Evolutionary conservation across 2,329 filamentous ascomycete genomes (phyloP).

Genomic region (Fusarium xylarioides): DNA sequence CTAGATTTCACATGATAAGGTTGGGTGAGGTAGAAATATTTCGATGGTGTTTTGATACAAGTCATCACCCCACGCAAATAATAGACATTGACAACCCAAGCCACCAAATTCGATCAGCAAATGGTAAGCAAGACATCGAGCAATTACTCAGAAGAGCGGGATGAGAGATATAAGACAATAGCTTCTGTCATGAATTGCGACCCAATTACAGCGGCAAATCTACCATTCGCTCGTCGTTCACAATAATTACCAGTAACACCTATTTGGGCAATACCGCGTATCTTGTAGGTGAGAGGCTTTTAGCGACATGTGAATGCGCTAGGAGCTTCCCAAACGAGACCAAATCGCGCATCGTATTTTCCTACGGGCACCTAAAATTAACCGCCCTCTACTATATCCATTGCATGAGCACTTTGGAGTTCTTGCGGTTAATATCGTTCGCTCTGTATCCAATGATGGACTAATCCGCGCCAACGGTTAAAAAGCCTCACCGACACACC

Average conservation of each 20-base stretch:
- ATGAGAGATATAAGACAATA: constrained; percentile 21
- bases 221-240: constrained; percentile 9
- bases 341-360: constrained; percentile 11
- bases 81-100: not conserved
- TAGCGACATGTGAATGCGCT: constrained; percentile 21
- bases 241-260: not conserved
- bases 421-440: not conserved
- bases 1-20: constrained; percentile 7
- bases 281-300: not conserved
- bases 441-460: not conserved
- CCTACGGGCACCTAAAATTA: not conserved
- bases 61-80: not conserved
- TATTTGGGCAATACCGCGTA: constrained; percentile 17
- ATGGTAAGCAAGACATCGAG: not conserved
- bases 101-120: not conserved
- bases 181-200: constrained; percentile 29
- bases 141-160: constrained; percentile 7
- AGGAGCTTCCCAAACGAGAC: constrained; percentile 28
- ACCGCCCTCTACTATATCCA: not conserved
- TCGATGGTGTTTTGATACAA: not conserved
- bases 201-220: constrained; percentile 28
- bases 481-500: constrained; percentile 31
- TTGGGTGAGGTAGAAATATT: not conserved
- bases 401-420: not conserved
- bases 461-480: constrained; percentile 1